Evolutionary conservation across 805 yeast genomes (phyloP).

Genomic region (Yarrowia sp.): DNA sequence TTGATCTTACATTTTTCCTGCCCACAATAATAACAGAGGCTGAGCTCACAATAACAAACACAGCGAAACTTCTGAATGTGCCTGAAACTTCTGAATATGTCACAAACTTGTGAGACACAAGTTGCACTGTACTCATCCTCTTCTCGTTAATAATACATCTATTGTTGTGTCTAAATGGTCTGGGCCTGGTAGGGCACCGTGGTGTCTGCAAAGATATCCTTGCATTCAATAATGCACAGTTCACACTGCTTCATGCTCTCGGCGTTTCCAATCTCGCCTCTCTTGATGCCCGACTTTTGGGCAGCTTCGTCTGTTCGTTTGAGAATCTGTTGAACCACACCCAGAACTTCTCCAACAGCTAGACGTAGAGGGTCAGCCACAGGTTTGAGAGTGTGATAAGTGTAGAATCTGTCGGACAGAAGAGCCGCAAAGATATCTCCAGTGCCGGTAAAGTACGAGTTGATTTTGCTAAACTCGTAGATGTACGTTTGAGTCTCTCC

Average conservation of each 20-base stretch:
- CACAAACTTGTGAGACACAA: too few relatives aligned
- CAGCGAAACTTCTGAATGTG: too few relatives aligned
- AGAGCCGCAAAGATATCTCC: slow-evolving; percentile 89
- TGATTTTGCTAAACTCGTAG: slow-evolving; percentile 58
- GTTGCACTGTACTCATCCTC: too few relatives aligned
- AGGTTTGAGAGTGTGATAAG: slow-evolving; percentile 4
- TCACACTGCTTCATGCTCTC: slow-evolving; percentile 66
- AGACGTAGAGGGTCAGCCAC: slow-evolving; percentile 35
- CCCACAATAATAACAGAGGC: too few relatives aligned
- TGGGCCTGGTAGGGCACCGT: not conserved
- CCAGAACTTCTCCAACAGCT: slow-evolving; percentile 42
- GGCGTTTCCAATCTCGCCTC: slow-evolving; percentile 44
- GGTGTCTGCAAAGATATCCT: not conserved
- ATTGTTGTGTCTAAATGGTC: not conserved
- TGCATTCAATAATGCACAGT: slow-evolving; percentile 56
- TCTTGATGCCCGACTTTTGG: slow-evolving; percentile 26
- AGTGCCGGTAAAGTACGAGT: slow-evolving; percentile 89
- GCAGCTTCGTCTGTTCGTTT: slow-evolving; percentile 31
- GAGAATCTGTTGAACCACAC: slow-evolving; percentile 49
- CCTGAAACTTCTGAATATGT: too few relatives aligned
- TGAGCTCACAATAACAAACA: too few relatives aligned
- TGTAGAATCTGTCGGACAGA: slow-evolving; percentile 53
- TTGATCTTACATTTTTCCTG: too few relatives aligned
- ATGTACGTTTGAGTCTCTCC: slow-evolving; percentile 33
- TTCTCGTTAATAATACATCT: too few relatives aligned